phyloP scores from a whole-genome alignment of 2,329 filamentous ascomycete genomes.

The Colletotrichum sp. region DNA sequence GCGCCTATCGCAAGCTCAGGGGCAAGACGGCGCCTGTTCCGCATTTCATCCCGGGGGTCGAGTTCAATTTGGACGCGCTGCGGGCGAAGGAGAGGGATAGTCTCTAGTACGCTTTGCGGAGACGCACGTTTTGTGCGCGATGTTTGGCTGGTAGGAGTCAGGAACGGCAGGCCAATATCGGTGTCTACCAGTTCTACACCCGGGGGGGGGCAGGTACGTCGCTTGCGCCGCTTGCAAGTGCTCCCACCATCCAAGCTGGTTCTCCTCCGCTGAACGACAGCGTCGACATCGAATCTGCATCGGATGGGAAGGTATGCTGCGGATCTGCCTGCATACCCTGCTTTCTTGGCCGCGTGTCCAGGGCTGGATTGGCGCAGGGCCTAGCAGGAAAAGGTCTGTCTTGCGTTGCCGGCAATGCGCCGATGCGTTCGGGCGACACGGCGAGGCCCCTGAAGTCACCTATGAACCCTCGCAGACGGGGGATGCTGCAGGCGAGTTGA shows the following conservation, averaged over 20 bases:
- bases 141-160: background rate
- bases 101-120: background rate
- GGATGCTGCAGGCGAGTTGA: background rate
- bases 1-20: background rate
- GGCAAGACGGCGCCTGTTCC: background rate
- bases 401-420: background rate
- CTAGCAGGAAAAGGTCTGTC: too few relatives aligned
- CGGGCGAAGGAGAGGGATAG: background rate
- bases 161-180: background rate
- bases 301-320: background rate
- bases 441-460: background rate
- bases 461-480: accelerated
- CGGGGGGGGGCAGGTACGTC: background rate
- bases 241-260: background rate
- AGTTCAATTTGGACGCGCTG: background rate
- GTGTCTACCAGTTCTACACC: background rate
- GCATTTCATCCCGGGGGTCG: background rate
- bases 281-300: accelerated
- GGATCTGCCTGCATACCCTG: background rate
- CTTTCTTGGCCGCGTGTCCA: too few relatives aligned
- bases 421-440: background rate
- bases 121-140: background rate
- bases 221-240: background rate
- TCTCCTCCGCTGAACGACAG: accelerated
- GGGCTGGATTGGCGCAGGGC: background rate